Evolutionary conservation across 2,329 filamentous ascomycete genomes (phyloP).

Genomic region (Paraconiothyrium brasiliense): DNA sequence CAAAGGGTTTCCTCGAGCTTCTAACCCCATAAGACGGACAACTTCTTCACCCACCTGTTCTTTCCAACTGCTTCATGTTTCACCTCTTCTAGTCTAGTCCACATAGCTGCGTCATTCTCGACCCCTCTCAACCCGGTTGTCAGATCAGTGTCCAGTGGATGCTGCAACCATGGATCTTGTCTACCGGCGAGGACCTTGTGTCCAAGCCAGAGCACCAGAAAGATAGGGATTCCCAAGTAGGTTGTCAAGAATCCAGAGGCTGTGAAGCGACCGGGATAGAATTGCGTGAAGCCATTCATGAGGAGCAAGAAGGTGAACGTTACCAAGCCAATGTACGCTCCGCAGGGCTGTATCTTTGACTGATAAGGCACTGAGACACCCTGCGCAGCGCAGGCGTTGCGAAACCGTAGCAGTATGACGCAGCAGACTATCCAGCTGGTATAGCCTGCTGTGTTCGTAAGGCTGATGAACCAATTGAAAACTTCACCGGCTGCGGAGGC

Average conservation of each 20-base stretch:
- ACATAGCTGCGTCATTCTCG: conserved; percentile 16
- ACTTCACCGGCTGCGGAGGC: conserved; percentile 54
- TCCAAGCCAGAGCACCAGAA: conserved; percentile 63
- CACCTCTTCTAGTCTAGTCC: conserved; percentile 15
- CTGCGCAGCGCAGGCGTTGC: conserved; percentile 64
- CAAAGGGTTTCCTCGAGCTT: neutral
- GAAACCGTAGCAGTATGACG: conserved; percentile 68
- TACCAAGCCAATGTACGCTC: conserved; percentile 67
- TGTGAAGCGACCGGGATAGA: conserved; percentile 72
- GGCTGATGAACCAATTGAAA: conserved; percentile 76
- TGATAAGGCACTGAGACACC: conserved; percentile 64
- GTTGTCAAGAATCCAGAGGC: conserved; percentile 70
- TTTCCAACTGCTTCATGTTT: neutral
- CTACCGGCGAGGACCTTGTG: conserved; percentile 57
- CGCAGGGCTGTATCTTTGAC: conserved; percentile 68
- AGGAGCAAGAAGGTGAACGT: conserved; percentile 69
- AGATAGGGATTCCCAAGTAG: conserved; percentile 72
- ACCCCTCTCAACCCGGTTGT: conserved; percentile 4
- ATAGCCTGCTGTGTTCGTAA: conserved; percentile 67
- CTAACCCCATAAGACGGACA: conserved; percentile 12
- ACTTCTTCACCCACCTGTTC: conserved; percentile 12
- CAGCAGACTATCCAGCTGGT: conserved; percentile 65
- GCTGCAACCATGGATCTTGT: conserved; percentile 62
- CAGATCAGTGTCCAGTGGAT: conserved; percentile 62
- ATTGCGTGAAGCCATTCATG: conserved; percentile 79